Base-by-base conservation (phyloP, 2,329 filamentous ascomycete species). In the Cryphonectria japonica region DNA sequence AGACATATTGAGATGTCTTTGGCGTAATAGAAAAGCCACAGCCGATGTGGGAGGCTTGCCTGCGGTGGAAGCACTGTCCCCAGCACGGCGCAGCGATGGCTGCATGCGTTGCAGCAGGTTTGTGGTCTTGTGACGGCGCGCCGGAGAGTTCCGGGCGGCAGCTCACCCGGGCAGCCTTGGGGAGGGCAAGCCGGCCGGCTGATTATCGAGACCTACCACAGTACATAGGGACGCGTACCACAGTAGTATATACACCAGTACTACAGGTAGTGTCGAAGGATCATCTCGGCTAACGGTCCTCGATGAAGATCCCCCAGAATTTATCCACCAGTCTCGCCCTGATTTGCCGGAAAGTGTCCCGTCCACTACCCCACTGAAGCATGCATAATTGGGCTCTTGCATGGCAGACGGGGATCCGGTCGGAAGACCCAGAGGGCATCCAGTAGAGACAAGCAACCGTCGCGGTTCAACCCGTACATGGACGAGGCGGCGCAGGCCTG, bases 221-320 rank as follows among this genome's bases (percentile, higher is more conserved):
- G 37, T 32, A 32, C 29, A 11, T 39, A 39, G 9, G 7, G 11
- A 9, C 37, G 9, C 37, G 37, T 60, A 54, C 50, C 13, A 22
- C 8, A 39, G 57, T 34, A 50, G 57, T 67, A n/a, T 16, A 39
- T 65, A 50, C 52, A 39, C 16, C 41, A 16, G 37, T 63, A n/a
- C 37, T 59, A 46, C 26, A 22, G 63, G 63, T 41, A 26, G 67
- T 60, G 43, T 43, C 37, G 66, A 61, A 52, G 68, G 69, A 64
- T 72, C 66, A 68, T 68, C 66, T 72, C 71, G 71, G 71, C 66
- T 72, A 71, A 46, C 69, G 67, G 60, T 72, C 37, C 61, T 70
- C 62, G 68, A 46, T 61, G 68, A 67, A 72, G 69, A 72, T 72
- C 69, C 71, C 71, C 71, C 69, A 72, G 71, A 71, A 59, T 60